Evolutionary conservation across 345 rosid genomes (phyloP), one percentile per base, ranked within the genome.

Genomic region (Trapa incisa): DNA sequence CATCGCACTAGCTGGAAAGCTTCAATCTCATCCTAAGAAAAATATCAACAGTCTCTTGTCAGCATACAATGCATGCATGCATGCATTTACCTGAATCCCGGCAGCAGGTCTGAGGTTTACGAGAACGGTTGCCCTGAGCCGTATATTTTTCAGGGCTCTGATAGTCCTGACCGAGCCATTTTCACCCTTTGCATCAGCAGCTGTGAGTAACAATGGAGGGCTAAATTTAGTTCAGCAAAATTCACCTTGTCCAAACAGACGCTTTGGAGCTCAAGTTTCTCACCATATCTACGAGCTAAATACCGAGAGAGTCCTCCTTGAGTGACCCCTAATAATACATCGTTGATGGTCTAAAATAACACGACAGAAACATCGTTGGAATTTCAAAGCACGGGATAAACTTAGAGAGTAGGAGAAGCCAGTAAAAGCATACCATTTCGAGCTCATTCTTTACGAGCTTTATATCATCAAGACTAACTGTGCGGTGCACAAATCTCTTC

Each of bases 291-390:
- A 58, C 88, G 73, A 54, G 75, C 73, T 54, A 88, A 75, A 61
- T 85, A 88, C 36, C 75, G 81, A 0, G 93, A 85, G 69, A 91
- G 80, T 45, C 83, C 91, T n/a, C 89, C 91, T 69, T 88, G 85
- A 6, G 88, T 84, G 57, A 82, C 74, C 61, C 93, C 97, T 54
- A 85, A 61, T 32, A 86, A 65, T 53, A 91, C 91, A 67, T 91
- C 96, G 4, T 87, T 88, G 41, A 88, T 67, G n/a, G 97, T 91
- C 97, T 91, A 67, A 63, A 47, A 54, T 6, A 43, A 16, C 38
- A 33, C 6, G 38, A 5, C 13, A 58, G 14, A 32, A 32, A 58
- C 5, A 58, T 1, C 63, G 12, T 10, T 58, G 11, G 12, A 32
- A 32, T 33, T 58, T 58, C 3, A 38, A 33, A 9, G 38, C 37